Evolutionary conservation across 2,329 filamentous ascomycete species (phyloP).

Genomic region (Dactylellina cionopaga): DNA sequence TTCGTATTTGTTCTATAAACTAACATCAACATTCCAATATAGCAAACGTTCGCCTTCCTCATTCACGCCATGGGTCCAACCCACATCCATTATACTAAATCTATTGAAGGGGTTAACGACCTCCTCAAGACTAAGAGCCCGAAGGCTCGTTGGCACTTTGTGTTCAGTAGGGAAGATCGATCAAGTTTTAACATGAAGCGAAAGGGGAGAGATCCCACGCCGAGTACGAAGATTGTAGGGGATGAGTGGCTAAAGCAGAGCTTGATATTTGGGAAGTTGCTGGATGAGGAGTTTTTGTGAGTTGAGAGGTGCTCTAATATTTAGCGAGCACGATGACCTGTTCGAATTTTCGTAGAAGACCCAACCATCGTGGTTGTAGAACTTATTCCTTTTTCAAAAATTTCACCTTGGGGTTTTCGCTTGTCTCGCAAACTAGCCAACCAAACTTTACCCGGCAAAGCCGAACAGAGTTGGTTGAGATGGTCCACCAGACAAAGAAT

Average conservation of each 20-base stretch:
- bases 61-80: slow-evolving; percentile 4
- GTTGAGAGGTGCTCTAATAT: neutral
- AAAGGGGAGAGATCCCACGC: slow-evolving; percentile 63
- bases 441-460: too few relatives aligned
- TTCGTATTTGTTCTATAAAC: neutral
- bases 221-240: slow-evolving; percentile 72
- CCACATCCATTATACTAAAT: slow-evolving; percentile 65
- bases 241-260: slow-evolving; percentile 93
- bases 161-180: slow-evolving; percentile 44
- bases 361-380: too few relatives aligned
- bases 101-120: slow-evolving; percentile 63
- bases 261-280: slow-evolving; percentile 82
- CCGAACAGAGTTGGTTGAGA: too few relatives aligned
- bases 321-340: too few relatives aligned
- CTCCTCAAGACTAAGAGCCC: slow-evolving; percentile 54
- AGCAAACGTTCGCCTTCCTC: slow-evolving; percentile 18
- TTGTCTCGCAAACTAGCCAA: too few relatives aligned
- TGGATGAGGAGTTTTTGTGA: slow-evolving; percentile 65
- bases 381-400: too few relatives aligned
- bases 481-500: too few relatives aligned
- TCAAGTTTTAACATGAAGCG: slow-evolving; percentile 60
- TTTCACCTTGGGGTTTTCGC: too few relatives aligned
- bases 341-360: too few relatives aligned
- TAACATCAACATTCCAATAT: slow-evolving; percentile 7
- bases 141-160: slow-evolving; percentile 47